phyloP scores from a whole-genome alignment of 352 stramenopile species.

The Phytophthora foliorum region DNA sequence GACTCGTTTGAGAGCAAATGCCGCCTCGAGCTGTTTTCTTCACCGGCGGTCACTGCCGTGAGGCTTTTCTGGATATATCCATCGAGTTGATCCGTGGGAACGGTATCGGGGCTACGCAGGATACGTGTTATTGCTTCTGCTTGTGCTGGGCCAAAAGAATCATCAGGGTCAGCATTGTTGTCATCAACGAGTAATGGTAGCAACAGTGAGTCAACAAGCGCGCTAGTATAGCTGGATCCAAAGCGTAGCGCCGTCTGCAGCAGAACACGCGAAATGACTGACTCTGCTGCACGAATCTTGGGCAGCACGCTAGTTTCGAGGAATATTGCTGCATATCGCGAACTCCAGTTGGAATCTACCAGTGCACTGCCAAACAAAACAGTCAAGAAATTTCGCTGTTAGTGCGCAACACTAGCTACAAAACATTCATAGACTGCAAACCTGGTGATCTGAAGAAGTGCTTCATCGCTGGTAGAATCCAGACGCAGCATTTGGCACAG shows the following conservation, averaged over 20 bases:
- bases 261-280: constrained; percentile 80
- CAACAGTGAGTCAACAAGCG: constrained; percentile 64
- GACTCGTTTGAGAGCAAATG: constrained; percentile 74
- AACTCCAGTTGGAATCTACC: constrained; percentile 77
- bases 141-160: constrained; percentile 55
- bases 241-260: constrained; percentile 71
- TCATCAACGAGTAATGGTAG: constrained; percentile 55
- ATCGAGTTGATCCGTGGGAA: constrained; percentile 62
- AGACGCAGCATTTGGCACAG: constrained; percentile 63
- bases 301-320: constrained; percentile 65
- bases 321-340: constrained; percentile 70
- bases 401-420: not conserved
- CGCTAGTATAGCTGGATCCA: constrained; percentile 49
- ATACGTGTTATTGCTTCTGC: constrained; percentile 79
- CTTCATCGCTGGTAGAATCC: constrained; percentile 62
- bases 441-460: constrained; percentile 64
- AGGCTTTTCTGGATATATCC: constrained; percentile 51
- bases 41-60: not conserved
- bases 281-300: constrained; percentile 62
- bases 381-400: not conserved
- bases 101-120: constrained; percentile 53
- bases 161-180: not conserved
- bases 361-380: constrained; percentile 42
- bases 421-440: constrained; percentile 17
- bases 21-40: constrained; percentile 4